Base-by-base conservation (phyloP, 768 basidiomycete species). In the Hygrophoropsis aurantiaca region DNA sequence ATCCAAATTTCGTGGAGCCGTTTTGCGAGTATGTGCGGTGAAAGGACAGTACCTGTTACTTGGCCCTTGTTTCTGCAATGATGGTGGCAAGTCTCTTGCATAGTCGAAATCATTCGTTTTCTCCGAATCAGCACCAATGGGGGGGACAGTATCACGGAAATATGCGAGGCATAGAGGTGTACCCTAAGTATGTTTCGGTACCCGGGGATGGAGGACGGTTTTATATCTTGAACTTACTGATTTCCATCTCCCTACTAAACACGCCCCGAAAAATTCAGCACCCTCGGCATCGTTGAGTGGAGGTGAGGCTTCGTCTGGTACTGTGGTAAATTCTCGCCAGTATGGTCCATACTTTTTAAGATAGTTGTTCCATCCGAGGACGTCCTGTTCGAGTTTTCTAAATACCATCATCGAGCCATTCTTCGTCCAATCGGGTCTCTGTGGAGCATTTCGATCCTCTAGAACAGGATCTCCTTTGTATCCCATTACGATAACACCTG, bases 241-340 rank as follows among this genome's bases (percentile, higher is more conserved):
- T 70, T 77, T 78, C 78, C 78, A 80, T 16, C 80, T 66, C 11
- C 80, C 80, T 19, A 80, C 66, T 50, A 80, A 63, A 43, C 79
- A 68, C 15, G 79, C 79, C 33, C 78, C 78, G 15, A 75, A 65
- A n/a, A 79, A 66, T 16, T 74, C 77, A 34, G 71, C 71, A 15
- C 78, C 75, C 47, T 77, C 60, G 42, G 69, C 54, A 7, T 49
- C 48, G 1, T 66, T 65, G 39, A 78, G 55, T 1, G 68, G 21
- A 16, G 42, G 46, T 45, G 19, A 24, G 16, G 24, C 49, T 38
- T 42, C 19, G 4, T 34, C 7, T 2, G 44, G 30, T 10, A 21
- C 53, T 5, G 77, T 70, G 9, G 35, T 44, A 19, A 50, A 30
- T 35, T 51, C 21, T 49, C 20, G 23, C 40, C 48, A 27, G 46